Evolutionary conservation across 1,284 basidiomycete genomes (phyloP), one percentile per base, ranked within the genome.

Genomic region (Tilletiopsis washingtonensis): DNA sequence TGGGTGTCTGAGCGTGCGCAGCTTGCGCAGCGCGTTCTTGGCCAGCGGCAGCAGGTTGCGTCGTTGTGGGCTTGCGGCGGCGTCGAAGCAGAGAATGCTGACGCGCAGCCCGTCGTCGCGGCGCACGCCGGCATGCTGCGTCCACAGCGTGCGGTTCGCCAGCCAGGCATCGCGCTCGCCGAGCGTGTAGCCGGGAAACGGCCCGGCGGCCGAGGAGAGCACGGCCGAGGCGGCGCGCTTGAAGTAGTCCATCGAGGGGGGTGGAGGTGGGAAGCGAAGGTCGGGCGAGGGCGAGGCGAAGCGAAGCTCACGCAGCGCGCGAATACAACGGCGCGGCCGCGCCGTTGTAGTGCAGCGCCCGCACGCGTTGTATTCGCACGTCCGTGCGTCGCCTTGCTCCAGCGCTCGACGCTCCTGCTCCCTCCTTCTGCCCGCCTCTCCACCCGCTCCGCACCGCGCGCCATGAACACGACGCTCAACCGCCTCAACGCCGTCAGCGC

Each of bases 1-100:
- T 0, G 94, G 94, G 77, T 98, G 94, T 32, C 94, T 82, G 5
- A 86, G 85, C 2, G 89, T 88, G 37, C 91, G 81, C 11, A 98
- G 78, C 75, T 93, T 97, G 56, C 87, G 83, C 29, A 96, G 77
- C 0, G 91, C 83, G 75, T 98, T 98, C 71, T 84, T 85, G 2
- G 91, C 93, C 19, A 98, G 79, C 2, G 84, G 82, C 9, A 64
- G 53, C n/a, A 55, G 49, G 27, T 49, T 56, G 5, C 45, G 39
- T 43, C 53, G 51, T n/a, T n/a, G n/a, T 12, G 56, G 47, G 19
- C 50, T 59, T 50, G 56, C 53, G 21, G 56, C 40, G 24, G 63
- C 56, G 46, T 72, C 69, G 40, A 69, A 66, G 29, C 61, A 51
- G 42, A 72, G 61, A 6, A 71, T 56, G 41, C 60, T 62, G 34